Evolutionary conservation across 2,329 filamentous ascomycete genomes (phyloP).

Genomic region (Colletotrichum sp.): DNA sequence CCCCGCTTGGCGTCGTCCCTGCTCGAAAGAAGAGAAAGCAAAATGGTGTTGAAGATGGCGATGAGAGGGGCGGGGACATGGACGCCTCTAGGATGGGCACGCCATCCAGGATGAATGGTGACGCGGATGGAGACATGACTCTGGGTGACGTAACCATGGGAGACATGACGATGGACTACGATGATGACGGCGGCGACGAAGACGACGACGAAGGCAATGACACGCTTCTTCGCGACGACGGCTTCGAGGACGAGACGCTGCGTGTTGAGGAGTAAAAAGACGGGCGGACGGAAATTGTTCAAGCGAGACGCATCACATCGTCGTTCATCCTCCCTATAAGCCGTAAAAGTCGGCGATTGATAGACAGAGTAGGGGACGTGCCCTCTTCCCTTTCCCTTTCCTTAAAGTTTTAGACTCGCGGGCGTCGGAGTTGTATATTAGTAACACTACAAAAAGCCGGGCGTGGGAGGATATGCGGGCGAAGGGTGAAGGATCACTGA

Average conservation of each 20-base stretch:
- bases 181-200: conserved; percentile 40
- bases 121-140: conserved; percentile 45
- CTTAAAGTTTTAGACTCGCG: background rate
- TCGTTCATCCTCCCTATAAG: background rate
- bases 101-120: conserved; percentile 31
- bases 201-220: conserved; percentile 6
- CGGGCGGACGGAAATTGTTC: background rate
- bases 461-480: background rate
- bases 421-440: conserved; percentile 18
- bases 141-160: conserved; percentile 38
- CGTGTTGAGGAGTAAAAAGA: background rate
- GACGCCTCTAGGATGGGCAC: conserved; percentile 23
- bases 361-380: background rate
- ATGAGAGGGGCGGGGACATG: conserved; percentile 27
- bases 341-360: background rate
- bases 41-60: conserved; percentile 17
- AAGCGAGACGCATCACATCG: background rate
- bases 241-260: conserved; percentile 41
- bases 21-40: conserved; percentile 47
- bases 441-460: background rate
- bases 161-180: conserved; percentile 56
- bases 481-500: background rate
- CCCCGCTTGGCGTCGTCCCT: conserved; percentile 51
- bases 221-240: conserved; percentile 32
- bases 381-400: background rate